Evolutionary conservation across 345 rosid species (phyloP).

Genomic region (Brassica incana): DNA sequence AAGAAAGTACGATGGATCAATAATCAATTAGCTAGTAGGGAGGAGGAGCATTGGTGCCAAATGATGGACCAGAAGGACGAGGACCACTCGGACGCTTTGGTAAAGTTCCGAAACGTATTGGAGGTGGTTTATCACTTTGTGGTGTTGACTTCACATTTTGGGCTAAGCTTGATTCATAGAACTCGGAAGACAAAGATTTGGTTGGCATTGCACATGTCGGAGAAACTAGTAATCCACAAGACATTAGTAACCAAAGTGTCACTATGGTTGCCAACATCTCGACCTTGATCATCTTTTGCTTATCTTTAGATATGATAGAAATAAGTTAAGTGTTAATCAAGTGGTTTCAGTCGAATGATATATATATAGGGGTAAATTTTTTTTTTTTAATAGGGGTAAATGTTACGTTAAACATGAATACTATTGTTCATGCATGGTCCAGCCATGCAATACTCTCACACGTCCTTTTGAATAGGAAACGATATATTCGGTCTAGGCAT

Average conservation of each 20-base stretch:
- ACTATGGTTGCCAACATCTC: not conserved
- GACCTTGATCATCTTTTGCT: not conserved
- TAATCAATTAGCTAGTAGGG: not conserved
- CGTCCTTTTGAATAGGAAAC: not conserved
- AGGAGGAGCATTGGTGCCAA: not conserved
- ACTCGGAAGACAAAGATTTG: not conserved
- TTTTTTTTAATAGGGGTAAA: not conserved
- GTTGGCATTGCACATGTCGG: not conserved
- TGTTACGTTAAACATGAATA: too few relatives aligned
- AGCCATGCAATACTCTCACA: not conserved
- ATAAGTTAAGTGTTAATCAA: too few relatives aligned
- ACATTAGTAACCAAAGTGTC: slow-evolving; percentile 2
- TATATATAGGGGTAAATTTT: not conserved
- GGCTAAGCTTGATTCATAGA: not conserved
- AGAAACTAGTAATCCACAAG: slow-evolving; percentile 11
- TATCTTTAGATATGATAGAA: not conserved
- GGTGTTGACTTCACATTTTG: not conserved
- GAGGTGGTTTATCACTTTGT: not conserved
- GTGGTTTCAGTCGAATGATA: not conserved
- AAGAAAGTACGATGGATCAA: not conserved
- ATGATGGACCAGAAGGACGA: slow-evolving; percentile 13
- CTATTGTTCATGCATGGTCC: too few relatives aligned
- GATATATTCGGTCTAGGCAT: not conserved
- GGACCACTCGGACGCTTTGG: not conserved
- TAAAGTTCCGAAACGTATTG: not conserved